Evolutionary conservation across 768 basidiomycete genomes (phyloP).

Genomic region (Leccinum broughii): DNA sequence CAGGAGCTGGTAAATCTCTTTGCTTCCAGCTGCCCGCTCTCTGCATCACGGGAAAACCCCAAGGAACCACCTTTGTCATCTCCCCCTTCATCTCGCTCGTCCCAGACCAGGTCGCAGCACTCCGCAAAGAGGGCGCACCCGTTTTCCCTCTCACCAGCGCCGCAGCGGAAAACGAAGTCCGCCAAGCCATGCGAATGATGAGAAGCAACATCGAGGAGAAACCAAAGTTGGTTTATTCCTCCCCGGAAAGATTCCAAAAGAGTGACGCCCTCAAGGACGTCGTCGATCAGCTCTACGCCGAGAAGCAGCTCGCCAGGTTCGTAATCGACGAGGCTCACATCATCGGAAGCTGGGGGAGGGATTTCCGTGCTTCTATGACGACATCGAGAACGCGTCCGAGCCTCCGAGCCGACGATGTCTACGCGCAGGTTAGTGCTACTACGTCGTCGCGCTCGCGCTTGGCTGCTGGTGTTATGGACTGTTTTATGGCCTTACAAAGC

Average conservation of each 20-base stretch:
- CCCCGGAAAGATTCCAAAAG: constrained; percentile 84
- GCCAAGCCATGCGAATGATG: constrained; percentile 45
- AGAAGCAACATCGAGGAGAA: constrained; percentile 39
- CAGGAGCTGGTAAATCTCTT: constrained; percentile 89
- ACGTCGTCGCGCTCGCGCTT: too few species aligned
- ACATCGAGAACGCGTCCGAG: too few species aligned
- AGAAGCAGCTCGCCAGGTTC: constrained; percentile 73
- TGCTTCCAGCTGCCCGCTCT: constrained; percentile 92
- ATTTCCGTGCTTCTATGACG: constrained; percentile 69
- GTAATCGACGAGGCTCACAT: constrained; percentile 98
- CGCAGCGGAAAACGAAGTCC: constrained; percentile 41
- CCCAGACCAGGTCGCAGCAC: constrained; percentile 77
- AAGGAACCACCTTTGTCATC: constrained; percentile 86
- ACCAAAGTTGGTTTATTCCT: constrained; percentile 80
- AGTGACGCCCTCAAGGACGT: constrained; percentile 56
- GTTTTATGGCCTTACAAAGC: too few species aligned
- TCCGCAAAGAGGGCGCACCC: constrained; percentile 63
- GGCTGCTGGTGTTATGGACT: too few species aligned
- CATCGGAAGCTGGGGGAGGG: constrained; percentile 91
- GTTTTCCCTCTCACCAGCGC: constrained; percentile 71
- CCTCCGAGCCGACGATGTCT: too few species aligned
- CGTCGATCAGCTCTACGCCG: constrained; percentile 55
- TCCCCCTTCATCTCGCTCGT: constrained; percentile 89
- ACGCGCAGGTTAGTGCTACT: too few species aligned
- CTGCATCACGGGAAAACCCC: constrained; percentile 66